Conservation (phyloP, 345 rosid species). For the Kernera saxatilis region DNA sequence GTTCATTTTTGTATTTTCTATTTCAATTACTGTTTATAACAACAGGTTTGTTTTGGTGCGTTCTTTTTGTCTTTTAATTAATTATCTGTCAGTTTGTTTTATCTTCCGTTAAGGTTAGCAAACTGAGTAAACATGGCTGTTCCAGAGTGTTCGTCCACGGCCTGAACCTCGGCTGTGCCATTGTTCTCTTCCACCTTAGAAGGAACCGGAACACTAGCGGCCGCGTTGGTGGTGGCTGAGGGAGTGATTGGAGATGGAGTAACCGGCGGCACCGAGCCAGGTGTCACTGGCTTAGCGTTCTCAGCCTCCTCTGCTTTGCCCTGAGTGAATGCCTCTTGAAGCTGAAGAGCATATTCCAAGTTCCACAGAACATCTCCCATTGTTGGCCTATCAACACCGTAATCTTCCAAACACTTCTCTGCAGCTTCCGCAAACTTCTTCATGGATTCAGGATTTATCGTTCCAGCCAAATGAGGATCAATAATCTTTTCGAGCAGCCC, state of each 20-base stretch:
- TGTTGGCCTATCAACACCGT: constrained; percentile 36
- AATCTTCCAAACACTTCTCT: constrained; percentile 37
- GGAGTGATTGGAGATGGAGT: constrained; percentile 27
- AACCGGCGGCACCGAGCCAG: constrained; percentile 10
- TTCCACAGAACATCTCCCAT: constrained; percentile 41
- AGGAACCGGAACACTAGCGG: constrained; percentile 29
- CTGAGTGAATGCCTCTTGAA: constrained; percentile 56
- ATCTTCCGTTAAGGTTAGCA: constrained; percentile 59
- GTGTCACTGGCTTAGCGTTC: constrained; percentile 35
- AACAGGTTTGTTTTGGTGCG: constrained; percentile 10
- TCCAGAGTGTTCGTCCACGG: constrained; percentile 53
- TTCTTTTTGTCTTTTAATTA: not conserved
- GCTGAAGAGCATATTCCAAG: constrained; percentile 53
- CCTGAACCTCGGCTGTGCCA: constrained; percentile 37
- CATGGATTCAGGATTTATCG: constrained; percentile 53
- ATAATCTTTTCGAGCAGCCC: constrained; percentile 45
- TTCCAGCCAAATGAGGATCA: constrained; percentile 45
- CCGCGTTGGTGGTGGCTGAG: constrained; percentile 18
- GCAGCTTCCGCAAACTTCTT: constrained; percentile 42
- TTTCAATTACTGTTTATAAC: not conserved
- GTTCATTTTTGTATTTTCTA: not conserved
- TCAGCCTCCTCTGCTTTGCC: constrained; percentile 50
- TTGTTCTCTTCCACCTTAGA: constrained; percentile 37
- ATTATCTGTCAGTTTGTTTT: constrained; percentile 12
- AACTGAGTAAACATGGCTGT: constrained; percentile 66